Evolutionary conservation across 2,329 filamentous ascomycete genomes (phyloP).

Genomic region (Fusarium longipes): DNA sequence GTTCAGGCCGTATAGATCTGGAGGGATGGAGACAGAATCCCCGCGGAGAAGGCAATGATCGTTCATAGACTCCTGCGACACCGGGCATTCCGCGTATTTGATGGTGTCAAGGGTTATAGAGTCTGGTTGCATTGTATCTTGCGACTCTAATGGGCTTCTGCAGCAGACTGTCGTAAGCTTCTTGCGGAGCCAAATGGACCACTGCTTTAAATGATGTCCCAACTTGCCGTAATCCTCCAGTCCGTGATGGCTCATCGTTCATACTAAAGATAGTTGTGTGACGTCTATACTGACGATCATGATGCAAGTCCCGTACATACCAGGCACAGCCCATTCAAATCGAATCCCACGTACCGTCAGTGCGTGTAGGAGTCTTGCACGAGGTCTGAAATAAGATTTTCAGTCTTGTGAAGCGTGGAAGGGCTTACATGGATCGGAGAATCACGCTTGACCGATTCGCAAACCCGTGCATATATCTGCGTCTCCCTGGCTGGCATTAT

Average conservation of each 20-base stretch:
- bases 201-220: conserved; percentile 3
- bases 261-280: neutral
- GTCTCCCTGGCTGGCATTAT: neutral
- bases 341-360: neutral
- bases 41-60: conserved; percentile 1
- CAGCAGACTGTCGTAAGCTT: conserved; percentile 7
- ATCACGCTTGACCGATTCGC: neutral
- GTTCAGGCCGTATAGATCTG: neutral
- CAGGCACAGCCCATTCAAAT: neutral
- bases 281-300: conserved; percentile 6
- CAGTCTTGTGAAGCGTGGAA: neutral
- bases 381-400: neutral
- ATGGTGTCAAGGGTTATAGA: neutral
- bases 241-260: neutral
- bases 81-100: neutral
- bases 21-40: conserved; percentile 25
- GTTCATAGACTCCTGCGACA: neutral
- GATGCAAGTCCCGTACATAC: neutral
- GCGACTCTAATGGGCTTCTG: neutral
- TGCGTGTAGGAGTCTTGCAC: neutral
- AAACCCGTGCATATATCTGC: neutral
- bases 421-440: neutral
- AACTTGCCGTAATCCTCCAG: neutral
- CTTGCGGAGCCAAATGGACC: conserved; percentile 11
- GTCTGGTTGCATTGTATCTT: conserved; percentile 1